Base-by-base conservation (phyloP, 2,329 filamentous ascomycete species). In the Verticillium longisporum region DNA sequence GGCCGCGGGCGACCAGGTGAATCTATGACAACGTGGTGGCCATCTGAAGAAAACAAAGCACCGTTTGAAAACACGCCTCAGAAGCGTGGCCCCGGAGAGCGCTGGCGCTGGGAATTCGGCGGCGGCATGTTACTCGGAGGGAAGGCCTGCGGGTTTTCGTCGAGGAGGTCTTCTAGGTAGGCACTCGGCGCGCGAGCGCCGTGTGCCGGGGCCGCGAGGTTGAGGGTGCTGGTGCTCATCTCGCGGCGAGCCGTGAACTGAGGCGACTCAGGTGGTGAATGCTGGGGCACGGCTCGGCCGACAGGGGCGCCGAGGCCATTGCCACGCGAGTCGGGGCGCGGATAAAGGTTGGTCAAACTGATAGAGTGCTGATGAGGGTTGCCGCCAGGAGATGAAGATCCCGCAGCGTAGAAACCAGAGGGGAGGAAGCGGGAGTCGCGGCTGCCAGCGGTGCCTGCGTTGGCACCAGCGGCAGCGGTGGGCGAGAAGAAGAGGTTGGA, bases 401-500 rank as follows among this genome's bases (percentile, higher is more conserved):
- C 84, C 5, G 91, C 84, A 36, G 92, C 88, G 71, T 98, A 98
- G 77, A 96, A 97, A 1, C 94, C 94, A 3, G 94, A 89, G 15
- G 94, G 94, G 21, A 97, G 81, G 71, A 94, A 96, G n/a, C 81
- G 80, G 1, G 91, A 96, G 62, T 84, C 86, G 59, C 93, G 88
- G 58, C 81, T 79, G 61, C 80, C 79, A 14, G 81, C 77, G 45
- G 84, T 86, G 14, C 89, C 89, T 10, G 41, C 41, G 18, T 50
- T 50, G 2, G 90, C 78, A 33, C 21, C 57, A 61, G 34, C 80
- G 53, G 85, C 86, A 1, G 93, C 93, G 0, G 95, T 98, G 0
- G 95, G 95, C 7, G 92, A 97, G 80, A 97, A 99, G 83, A 99
- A 99, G 15, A 98, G 81, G 64, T 89, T 91, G 41, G 86, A 86